Evolutionary conservation across 2,329 filamentous ascomycete genomes (phyloP).

Genomic region (Calonectria honghensis): DNA sequence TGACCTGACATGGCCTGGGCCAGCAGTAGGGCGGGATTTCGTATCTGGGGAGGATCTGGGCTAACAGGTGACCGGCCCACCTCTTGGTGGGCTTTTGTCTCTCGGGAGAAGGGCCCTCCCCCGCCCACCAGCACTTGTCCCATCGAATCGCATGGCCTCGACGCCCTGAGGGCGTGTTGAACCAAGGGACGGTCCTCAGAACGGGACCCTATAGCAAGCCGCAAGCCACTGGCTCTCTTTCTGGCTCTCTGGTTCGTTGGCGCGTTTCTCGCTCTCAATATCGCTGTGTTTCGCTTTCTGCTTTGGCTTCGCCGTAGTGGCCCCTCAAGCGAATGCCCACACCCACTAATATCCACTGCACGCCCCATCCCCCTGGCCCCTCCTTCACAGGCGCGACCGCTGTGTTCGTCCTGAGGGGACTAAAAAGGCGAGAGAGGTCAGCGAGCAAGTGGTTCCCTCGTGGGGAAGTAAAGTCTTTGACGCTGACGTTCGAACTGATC

Average conservation of each 20-base stretch:
- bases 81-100: slow-evolving; percentile 45
- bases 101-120: slow-evolving; percentile 48
- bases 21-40: slow-evolving; percentile 45
- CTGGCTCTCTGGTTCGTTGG: slow-evolving; percentile 48
- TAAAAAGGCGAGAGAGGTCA: slow-evolving; percentile 20
- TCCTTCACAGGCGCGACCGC: slow-evolving; percentile 24
- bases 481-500: slow-evolving; percentile 27
- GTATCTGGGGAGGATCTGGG: slow-evolving; percentile 55
- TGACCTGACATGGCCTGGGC: slow-evolving; percentile 33
- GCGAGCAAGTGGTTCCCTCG: slow-evolving; percentile 36
- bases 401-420: slow-evolving; percentile 17
- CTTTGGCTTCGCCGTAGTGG: slow-evolving; percentile 36
- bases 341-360: slow-evolving; percentile 25
- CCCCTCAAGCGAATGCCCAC: slow-evolving; percentile 34
- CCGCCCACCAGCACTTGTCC: slow-evolving; percentile 43
- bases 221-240: slow-evolving; percentile 50
- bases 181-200: slow-evolving; percentile 39
- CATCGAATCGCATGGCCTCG: slow-evolving; percentile 53
- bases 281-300: slow-evolving; percentile 36
- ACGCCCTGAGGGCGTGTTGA: slow-evolving; percentile 43
- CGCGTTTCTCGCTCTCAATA: slow-evolving; percentile 41
- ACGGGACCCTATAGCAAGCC: slow-evolving; percentile 50
- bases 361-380: slow-evolving; percentile 28
- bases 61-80: slow-evolving; percentile 55
- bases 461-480: slow-evolving; percentile 29